phyloP scores from a whole-genome alignment of 441 rosid genomes.

The Viola pubescens region DNA sequence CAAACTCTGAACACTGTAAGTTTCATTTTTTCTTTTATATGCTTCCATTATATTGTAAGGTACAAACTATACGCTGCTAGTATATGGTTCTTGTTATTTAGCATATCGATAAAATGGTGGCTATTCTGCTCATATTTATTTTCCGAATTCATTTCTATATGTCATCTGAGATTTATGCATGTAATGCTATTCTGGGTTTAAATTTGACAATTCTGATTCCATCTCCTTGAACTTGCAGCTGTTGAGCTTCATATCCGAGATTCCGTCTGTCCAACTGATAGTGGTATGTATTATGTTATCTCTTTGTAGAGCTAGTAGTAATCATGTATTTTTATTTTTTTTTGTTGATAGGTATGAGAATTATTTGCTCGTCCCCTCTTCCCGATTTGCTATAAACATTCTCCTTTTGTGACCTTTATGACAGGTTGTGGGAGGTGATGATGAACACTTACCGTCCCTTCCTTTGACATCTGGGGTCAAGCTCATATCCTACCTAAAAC shows the following conservation, averaged over 20 bases:
- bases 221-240: conserved; percentile 51
- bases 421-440: conserved; percentile 91
- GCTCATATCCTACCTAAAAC: conserved; percentile 55
- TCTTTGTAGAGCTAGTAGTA: neutral
- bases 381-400: neutral
- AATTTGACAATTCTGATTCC: conserved; percentile 9
- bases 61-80: too few relatives aligned
- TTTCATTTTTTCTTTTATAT: conserved; percentile 15
- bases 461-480: conserved; percentile 62
- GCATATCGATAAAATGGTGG: too few relatives aligned
- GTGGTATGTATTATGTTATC: conserved; percentile 49
- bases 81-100: too few relatives aligned
- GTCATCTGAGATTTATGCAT: neutral
- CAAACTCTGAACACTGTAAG: conserved; percentile 70
- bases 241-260: conserved; percentile 70
- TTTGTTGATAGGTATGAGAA: neutral
- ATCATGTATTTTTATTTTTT: neutral
- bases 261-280: conserved; percentile 68
- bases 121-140: neutral
- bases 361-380: too few relatives aligned
- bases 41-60: too few relatives aligned
- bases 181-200: neutral
- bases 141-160: conserved; percentile 1
- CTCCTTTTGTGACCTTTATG: conserved; percentile 16
- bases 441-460: conserved; percentile 65